Percentiles rank a stretch among this genome's conserved stretches.
Evolutionary conservation across 306 rosid genomes (phyloP).

Genomic region (Elaeagnus macrophylla): DNA sequence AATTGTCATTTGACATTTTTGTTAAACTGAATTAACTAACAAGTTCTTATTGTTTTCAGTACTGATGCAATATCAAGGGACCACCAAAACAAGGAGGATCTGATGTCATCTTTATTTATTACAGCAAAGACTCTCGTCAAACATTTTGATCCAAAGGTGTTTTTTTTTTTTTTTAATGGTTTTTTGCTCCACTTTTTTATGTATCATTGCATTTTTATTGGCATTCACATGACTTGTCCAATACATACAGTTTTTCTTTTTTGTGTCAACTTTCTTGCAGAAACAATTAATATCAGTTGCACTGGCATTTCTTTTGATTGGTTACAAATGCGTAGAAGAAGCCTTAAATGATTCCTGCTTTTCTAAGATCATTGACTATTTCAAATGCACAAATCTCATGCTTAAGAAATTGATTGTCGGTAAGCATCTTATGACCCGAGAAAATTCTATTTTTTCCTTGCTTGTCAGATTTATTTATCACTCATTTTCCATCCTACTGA

Average conservation of each 20-base stretch:
- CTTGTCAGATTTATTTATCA: neutral
- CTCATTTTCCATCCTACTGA: no score
- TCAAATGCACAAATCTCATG: constrained; percentile 41
- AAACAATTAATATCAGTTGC: constrained; percentile 53
- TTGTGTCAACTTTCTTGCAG: constrained; percentile 25
- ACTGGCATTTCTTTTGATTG: constrained; percentile 57
- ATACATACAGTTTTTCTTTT: neutral
- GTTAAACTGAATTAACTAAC: constrained; percentile 17
- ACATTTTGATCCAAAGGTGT: constrained; percentile 61
- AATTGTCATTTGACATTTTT: neutral
- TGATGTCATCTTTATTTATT: constrained; percentile 43
- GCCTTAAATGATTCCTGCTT: constrained; percentile 57
- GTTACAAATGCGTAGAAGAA: constrained; percentile 55
- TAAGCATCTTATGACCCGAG: constrained; percentile 29
- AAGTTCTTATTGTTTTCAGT: constrained; percentile 35
- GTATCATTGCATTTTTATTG: constrained; percentile 1
- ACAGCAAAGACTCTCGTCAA: constrained; percentile 56
- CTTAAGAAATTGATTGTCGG: constrained; percentile 50
- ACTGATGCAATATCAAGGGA: constrained; percentile 25
- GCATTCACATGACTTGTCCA: constrained; percentile 7
- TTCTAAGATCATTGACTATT: constrained; percentile 53
- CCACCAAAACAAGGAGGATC: constrained; percentile 38
- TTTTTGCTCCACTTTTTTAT: constrained; percentile 1
- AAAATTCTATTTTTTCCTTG: constrained; percentile 1
- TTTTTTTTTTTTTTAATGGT: constrained; percentile 12